A percentile compares a stretch with the other conserved stretches of the same genome.
phyloP scores from a whole-genome alignment of 2,329 filamentous ascomycete genomes.

The Aspergillus tamarii region DNA sequence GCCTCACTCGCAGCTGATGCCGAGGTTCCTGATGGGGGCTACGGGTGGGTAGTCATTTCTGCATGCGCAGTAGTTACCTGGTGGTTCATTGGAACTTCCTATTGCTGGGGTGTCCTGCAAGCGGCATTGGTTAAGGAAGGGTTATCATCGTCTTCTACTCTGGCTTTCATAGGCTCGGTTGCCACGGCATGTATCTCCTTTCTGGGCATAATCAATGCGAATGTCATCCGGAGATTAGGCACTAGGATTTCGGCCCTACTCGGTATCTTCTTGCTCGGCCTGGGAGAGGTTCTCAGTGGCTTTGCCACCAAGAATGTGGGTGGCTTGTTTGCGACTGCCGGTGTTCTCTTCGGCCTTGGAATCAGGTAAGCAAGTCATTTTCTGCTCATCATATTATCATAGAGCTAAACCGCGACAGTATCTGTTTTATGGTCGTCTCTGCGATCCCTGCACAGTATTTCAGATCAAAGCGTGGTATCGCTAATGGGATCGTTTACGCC shows the following conservation, averaged over 20 bases:
- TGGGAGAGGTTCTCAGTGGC: conserved; percentile 53
- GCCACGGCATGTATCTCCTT: conserved; percentile 55
- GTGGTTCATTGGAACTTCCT: conserved; percentile 60
- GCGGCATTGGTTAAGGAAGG: conserved; percentile 55
- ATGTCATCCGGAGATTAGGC: conserved; percentile 56
- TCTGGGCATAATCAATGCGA: conserved; percentile 56
- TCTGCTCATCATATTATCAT: background rate
- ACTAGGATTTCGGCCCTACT: conserved; percentile 50
- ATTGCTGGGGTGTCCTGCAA: conserved; percentile 66
- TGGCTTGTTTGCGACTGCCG: conserved; percentile 54
- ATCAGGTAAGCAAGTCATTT: conserved; percentile 33
- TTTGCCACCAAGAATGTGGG: conserved; percentile 51
- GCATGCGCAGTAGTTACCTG: conserved; percentile 57
- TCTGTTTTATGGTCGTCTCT: conserved; percentile 53
- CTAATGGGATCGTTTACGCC: conserved; percentile 52
- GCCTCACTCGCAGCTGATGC: conserved; percentile 52
- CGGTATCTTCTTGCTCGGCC: conserved; percentile 56
- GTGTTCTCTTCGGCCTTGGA: conserved; percentile 53
- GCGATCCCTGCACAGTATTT: conserved; percentile 60
- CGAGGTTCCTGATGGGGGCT: conserved; percentile 37
- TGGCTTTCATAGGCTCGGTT: conserved; percentile 63
- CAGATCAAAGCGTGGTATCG: conserved; percentile 55
- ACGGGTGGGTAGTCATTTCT: conserved; percentile 50
- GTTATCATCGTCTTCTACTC: conserved; percentile 54
- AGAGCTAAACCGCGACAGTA: conserved; percentile 17